Percentiles rank a stretch among this genome's conserved stretches.
Evolutionary conservation across 2,329 filamentous ascomycete genomes (phyloP).

Genomic region (Xylariaceae sp.): DNA sequence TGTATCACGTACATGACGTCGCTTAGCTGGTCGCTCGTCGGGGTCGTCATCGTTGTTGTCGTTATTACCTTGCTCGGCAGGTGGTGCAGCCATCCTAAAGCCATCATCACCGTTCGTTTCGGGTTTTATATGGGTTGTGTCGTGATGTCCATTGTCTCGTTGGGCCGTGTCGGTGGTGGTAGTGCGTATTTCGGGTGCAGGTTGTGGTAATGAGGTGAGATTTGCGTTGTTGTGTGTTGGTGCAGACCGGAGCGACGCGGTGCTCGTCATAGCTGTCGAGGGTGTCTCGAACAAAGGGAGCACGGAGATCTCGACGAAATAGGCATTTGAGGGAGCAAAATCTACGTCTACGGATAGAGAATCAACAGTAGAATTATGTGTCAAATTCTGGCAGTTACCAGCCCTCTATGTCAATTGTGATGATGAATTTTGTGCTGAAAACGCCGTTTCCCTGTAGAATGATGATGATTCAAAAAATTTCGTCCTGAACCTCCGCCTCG

Average conservation of each 20-base stretch:
- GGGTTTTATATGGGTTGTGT: slow-evolving; percentile 18
- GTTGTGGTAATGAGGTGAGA: slow-evolving; percentile 12
- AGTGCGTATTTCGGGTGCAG: background rate
- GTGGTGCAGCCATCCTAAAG: slow-evolving; percentile 21
- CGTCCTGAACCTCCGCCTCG: slow-evolving; percentile 33
- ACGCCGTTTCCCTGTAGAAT: slow-evolving; percentile 55
- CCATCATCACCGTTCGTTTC: slow-evolving; percentile 27
- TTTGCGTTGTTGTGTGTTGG: slow-evolving; percentile 45
- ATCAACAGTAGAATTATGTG: slow-evolving; percentile 51
- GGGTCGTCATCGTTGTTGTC: slow-evolving; percentile 26
- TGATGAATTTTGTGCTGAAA: slow-evolving; percentile 53
- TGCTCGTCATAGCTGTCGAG: slow-evolving; percentile 64
- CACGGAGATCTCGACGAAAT: slow-evolving; percentile 61
- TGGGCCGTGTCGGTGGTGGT: background rate
- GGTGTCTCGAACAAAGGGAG: slow-evolving; percentile 51
- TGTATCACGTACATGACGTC: slow-evolving; percentile 64
- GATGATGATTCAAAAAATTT: slow-evolving; percentile 49
- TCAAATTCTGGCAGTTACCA: slow-evolving; percentile 63
- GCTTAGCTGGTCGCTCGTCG: slow-evolving; percentile 65
- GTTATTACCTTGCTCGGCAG: slow-evolving; percentile 40
- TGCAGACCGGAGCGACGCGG: slow-evolving; percentile 61
- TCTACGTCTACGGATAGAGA: slow-evolving; percentile 59
- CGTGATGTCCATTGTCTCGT: background rate
- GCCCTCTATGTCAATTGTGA: slow-evolving; percentile 54
- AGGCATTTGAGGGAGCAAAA: slow-evolving; percentile 65